These are phyloP conservation scores for Jackrogersella minutella DNA, from an alignment of 495 filamentous ascomycete species.

Conservation along the genomic window DNA sequence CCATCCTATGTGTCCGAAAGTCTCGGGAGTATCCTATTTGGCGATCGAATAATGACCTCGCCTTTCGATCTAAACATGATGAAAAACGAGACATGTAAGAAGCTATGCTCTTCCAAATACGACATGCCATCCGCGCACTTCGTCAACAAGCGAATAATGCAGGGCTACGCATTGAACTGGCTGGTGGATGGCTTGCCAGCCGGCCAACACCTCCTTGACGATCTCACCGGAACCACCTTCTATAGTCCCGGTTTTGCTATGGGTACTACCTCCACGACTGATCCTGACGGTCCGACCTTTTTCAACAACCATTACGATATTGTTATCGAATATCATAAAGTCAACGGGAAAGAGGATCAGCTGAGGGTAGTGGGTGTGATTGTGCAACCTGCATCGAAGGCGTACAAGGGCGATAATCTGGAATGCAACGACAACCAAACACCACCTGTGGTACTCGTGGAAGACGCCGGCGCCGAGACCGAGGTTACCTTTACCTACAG, in stretches of 20 bases:
- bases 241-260: slow-evolving; percentile 90
- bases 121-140: slow-evolving; percentile 74
- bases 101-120: slow-evolving; percentile 73
- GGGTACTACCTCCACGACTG: slow-evolving; percentile 63
- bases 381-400: slow-evolving; percentile 79
- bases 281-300: slow-evolving; percentile 58
- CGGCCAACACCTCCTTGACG: slow-evolving; percentile 77
- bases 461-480: slow-evolving; percentile 53
- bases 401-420: slow-evolving; percentile 63
- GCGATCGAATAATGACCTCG: slow-evolving; percentile 92
- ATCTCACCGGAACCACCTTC: slow-evolving; percentile 74
- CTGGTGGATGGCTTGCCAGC: slow-evolving; percentile 92
- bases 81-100: slow-evolving; percentile 85
- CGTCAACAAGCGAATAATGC: slow-evolving; percentile 79
- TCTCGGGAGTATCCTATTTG: slow-evolving; percentile 94
- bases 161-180: slow-evolving; percentile 93
- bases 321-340: slow-evolving; percentile 88
- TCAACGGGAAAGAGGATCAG: slow-evolving; percentile 63
- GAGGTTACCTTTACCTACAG: slow-evolving; percentile 90
- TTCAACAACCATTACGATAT: slow-evolving; percentile 97
- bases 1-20: slow-evolving; percentile 82
- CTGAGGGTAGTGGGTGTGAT: slow-evolving; percentile 90
- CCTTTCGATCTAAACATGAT: slow-evolving; percentile 87
- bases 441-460: slow-evolving; percentile 65
- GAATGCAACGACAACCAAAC: slow-evolving; percentile 67